A percentile compares a stretch with the other conserved stretches of the same genome.
phyloP scores from a whole-genome alignment of 106 monocot species.

The Acorus calamus region DNA sequence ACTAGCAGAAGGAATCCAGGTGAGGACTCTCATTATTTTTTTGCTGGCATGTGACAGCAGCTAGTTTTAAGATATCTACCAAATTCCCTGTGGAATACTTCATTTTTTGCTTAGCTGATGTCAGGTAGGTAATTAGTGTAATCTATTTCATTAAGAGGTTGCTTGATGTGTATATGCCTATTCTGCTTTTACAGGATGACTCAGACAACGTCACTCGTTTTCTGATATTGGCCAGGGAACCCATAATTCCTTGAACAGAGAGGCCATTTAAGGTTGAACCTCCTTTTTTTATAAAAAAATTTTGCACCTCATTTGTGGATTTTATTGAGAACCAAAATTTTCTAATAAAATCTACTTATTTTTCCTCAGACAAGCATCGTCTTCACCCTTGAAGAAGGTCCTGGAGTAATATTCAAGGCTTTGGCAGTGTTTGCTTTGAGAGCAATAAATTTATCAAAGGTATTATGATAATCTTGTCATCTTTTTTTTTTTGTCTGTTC shows the following conservation, averaged over 20 bases:
- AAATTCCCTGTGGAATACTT: background rate
- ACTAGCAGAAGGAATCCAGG: conserved; percentile 55
- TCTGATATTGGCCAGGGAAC: conserved; percentile 53
- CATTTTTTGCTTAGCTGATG: background rate
- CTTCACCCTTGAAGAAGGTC: conserved; percentile 79
- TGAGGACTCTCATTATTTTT: conserved; percentile 7
- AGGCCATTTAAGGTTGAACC: conserved; percentile 59
- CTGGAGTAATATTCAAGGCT: conserved; percentile 65
- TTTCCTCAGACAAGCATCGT: conserved; percentile 60
- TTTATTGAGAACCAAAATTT: background rate
- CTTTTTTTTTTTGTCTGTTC: background rate
- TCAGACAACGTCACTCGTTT: conserved; percentile 53
- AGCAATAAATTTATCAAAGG: conserved; percentile 60
- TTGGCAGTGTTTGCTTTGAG: conserved; percentile 63
- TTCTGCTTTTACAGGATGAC: conserved; percentile 34
- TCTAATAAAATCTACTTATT: background rate
- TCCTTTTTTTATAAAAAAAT: background rate
- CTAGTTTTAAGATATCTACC: too few relatives aligned
- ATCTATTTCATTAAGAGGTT: background rate
- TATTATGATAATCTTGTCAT: background rate
- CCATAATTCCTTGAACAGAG: conserved; percentile 52
- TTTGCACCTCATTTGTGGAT: background rate
- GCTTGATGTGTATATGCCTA: background rate
- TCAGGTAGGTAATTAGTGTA: background rate
- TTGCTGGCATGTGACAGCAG: background rate